Conservation (phyloP, 1,284 basidiomycete genomes). For the Cutaneotrichosporon cavernicola region DNA sequence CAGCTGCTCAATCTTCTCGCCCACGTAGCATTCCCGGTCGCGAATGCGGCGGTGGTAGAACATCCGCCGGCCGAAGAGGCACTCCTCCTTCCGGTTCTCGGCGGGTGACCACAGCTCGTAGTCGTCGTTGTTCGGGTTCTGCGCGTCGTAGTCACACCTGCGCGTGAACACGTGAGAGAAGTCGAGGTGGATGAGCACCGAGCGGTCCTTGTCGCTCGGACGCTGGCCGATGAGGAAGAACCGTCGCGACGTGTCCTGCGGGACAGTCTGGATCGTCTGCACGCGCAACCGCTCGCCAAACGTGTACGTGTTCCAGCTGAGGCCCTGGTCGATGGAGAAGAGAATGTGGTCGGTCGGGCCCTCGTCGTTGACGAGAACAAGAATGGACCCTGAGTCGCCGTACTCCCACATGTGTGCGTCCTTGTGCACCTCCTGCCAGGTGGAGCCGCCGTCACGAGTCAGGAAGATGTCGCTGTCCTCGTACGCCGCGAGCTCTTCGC, state of each 20-base stretch:
- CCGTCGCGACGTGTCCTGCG: constrained; percentile 81
- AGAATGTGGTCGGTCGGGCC: constrained; percentile 83
- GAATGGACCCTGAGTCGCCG: constrained; percentile 90
- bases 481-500: constrained; percentile 76
- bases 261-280: constrained; percentile 78
- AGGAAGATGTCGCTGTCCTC: constrained; percentile 91
- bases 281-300: constrained; percentile 80
- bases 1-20: constrained; percentile 59
- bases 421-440: constrained; percentile 98
- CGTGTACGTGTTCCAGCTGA: constrained; percentile 80
- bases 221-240: constrained; percentile 81
- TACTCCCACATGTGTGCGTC: constrained; percentile 98
- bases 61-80: constrained; percentile 84
- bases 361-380: constrained; percentile 94
- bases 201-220: constrained; percentile 57
- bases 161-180: constrained; percentile 55
- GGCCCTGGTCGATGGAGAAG: constrained; percentile 85
- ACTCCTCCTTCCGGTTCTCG: constrained; percentile 70
- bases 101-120: constrained; percentile 95
- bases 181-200: constrained; percentile 81
- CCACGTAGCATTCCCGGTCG: constrained; percentile 78
- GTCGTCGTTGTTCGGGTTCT: constrained; percentile 77
- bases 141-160: constrained; percentile 50
- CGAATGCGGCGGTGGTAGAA: constrained; percentile 81
- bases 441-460: constrained; percentile 92